Base-by-base conservation (phyloP, 495 filamentous ascomycete genomes). In the Penicillium cataractarum region DNA sequence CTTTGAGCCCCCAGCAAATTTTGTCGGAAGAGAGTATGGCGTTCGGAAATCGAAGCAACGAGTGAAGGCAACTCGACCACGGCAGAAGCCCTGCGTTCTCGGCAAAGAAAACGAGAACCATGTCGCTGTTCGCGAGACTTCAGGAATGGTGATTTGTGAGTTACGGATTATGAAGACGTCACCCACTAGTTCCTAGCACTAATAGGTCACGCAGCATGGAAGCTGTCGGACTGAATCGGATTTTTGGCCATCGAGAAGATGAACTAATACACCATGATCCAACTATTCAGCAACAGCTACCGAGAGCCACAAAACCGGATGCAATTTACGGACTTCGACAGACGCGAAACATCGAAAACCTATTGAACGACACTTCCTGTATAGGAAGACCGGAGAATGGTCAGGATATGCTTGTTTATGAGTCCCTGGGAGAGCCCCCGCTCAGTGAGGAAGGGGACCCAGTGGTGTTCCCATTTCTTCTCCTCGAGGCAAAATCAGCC, bases 401-500 rank as follows among this genome's bases (percentile, higher is more conserved):
- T 9, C 44, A 24, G 15, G n/a, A 26, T 51, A n/a, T 61, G 32
- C 32, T 33, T 33, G 32, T 33, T 7, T 39, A 33, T 39, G 32
- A 58, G 19, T 49, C 26, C 15, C 26, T 57, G 29, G 46, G 58
- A 29, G 33, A 55, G 17, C 63, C 37, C 42, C 63, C 58, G 17
- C 63, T 66, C 37, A 54, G 52, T 10, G 2, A n/a, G 17, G 40
- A 22, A 19, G 40, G 40, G 6, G 40, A 46, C 5, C 40, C 40
- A n/a, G 21, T 70, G n/a, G 44, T 67, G 1, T 64, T 58, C 50
- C 67, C 67, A 19, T 70, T 70, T 33, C 50, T 70, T 1, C 35
- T 70, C 3, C 33, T 70, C 17, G 67, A 70, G 46, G 67, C 67
- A 29, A 70, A 70, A 40, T 64, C 65, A 44, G 55, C 31, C n/a